phyloP scores from a whole-genome alignment of 805 yeast genomes.

The Lachancea fermentati region DNA sequence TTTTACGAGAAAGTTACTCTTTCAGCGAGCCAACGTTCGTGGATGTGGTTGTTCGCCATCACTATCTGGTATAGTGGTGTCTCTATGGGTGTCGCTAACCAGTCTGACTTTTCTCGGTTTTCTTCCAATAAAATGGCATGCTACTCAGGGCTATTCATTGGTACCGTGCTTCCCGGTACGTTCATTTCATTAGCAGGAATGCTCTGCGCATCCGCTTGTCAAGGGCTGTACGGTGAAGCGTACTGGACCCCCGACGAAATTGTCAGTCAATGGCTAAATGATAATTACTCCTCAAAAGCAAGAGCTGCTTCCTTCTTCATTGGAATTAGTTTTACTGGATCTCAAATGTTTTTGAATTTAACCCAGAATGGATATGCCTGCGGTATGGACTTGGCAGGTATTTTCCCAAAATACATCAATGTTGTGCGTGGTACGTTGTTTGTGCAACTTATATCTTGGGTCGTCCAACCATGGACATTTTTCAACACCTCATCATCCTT shows the following conservation, averaged over 20 bases:
- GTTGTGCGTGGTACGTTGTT: conserved; percentile 35
- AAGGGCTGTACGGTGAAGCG: conserved; percentile 32
- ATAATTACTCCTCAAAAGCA: conserved; percentile 31
- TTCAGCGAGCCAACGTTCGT: conserved; percentile 29
- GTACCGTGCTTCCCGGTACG: conserved; percentile 34
- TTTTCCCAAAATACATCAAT: conserved; percentile 32
- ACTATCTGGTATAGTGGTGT: conserved; percentile 38
- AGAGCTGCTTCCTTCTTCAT: conserved; percentile 40
- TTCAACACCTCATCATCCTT: conserved; percentile 35
- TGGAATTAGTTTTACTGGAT: conserved; percentile 32
- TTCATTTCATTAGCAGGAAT: conserved; percentile 38
- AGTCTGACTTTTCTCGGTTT: conserved; percentile 39
- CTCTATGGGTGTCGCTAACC: conserved; percentile 36
- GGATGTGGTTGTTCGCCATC: conserved; percentile 39
- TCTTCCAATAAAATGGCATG: conserved; percentile 26
- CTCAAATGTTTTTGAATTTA: conserved; percentile 35
- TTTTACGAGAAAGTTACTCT: conserved; percentile 23
- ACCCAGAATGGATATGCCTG: conserved; percentile 37
- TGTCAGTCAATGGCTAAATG: conserved; percentile 35
- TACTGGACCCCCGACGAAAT: conserved; percentile 38
- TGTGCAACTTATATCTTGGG: conserved; percentile 34
- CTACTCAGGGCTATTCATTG: conserved; percentile 29
- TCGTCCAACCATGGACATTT: conserved; percentile 37
- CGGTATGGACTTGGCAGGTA: conserved; percentile 36
- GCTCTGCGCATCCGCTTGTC: conserved; percentile 34